These are phyloP conservation scores for Microcyclospora pomicola DNA, from an alignment of 2,329 filamentous ascomycete genomes.

Conservation along the genomic window DNA sequence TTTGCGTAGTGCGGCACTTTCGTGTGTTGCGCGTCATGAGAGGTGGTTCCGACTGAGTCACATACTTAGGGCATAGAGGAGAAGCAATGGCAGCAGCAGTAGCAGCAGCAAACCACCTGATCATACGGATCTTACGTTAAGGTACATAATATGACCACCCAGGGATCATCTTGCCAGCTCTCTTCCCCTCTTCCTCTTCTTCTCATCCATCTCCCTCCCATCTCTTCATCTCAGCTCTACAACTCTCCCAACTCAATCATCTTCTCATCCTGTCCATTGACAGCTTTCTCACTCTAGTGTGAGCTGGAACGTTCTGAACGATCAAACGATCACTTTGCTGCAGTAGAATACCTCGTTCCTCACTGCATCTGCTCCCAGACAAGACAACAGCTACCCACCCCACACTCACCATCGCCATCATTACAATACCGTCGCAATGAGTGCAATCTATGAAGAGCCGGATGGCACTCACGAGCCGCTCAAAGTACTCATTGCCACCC, in stretches of 20 bases:
- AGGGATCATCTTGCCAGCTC: neutral
- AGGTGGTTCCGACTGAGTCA: neutral
- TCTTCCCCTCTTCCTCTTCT: neutral
- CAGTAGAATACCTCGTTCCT: too few species aligned
- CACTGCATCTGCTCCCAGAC: neutral
- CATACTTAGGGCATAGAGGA: neutral
- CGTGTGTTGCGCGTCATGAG: neutral
- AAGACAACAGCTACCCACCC: conserved; percentile 1
- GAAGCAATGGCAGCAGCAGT: neutral
- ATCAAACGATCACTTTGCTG: too few species aligned
- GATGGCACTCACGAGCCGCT: conserved; percentile 29
- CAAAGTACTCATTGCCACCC: conserved; percentile 47
- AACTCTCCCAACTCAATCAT: too few species aligned
- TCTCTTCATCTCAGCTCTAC: too few species aligned
- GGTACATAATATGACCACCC: too few species aligned
- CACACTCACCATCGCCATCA: conserved; percentile 7
- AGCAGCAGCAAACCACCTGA: neutral
- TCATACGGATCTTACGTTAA: neutral
- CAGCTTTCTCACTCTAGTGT: too few species aligned
- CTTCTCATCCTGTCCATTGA: too few species aligned
- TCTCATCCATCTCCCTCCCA: neutral
- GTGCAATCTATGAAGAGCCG: conserved; percentile 33
- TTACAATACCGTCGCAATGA: conserved; percentile 29
- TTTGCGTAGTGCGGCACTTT: neutral
- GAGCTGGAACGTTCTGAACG: too few species aligned